Base-by-base conservation (phyloP, 1,284 basidiomycete species). In the Tylopilus sp. region DNA sequence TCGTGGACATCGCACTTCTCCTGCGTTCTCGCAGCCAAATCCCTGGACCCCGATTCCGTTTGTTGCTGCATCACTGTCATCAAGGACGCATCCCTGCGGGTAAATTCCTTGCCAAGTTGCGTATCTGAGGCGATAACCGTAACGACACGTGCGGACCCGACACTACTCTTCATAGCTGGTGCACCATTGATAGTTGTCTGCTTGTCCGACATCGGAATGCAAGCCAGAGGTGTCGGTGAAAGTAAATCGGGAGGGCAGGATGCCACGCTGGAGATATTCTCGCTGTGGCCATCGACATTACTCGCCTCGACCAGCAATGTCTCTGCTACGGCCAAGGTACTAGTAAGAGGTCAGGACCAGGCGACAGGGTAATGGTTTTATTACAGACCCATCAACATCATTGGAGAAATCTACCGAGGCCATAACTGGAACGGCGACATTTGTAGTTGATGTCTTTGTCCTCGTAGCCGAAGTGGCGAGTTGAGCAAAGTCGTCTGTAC, bases 321-420 rank as follows among this genome's bases (percentile, higher is more conserved):
- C n/a, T 11, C 24, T 20, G 0, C 21, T 9, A 26, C 8, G 14
- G 21, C 28, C 21, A 34, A 42, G 10, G 17, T 29, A n/a, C 48
- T 59, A 31, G 15, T 10, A 33, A 40, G 17, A 10, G 4, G 18
- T 59, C 15, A 57, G 18, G 20, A 29, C 3, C 10, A 2, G 5
- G 9, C 2, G 29, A 30, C 15, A 5, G 1, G 7, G 4, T 18
- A 4, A 15, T n/a, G 3, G 1, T 28, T 34, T 28, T 8, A 28
- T 29, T 15, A 59, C 53, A 4, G 18, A 58, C 57, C 46, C 44
- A 10, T 14, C 14, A 35, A 14, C 7, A 20, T 47, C 24, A 11
- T 29, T n/a, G 7, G 24, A 20, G 4, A 1, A n/a, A n/a, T 35
- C 35, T n/a, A 28, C 20, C 10, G 35, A 4, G 7, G 21, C n/a